Evolutionary conservation across 2,329 filamentous ascomycete species (phyloP).

Genomic region (Claviceps pazoutovae): DNA sequence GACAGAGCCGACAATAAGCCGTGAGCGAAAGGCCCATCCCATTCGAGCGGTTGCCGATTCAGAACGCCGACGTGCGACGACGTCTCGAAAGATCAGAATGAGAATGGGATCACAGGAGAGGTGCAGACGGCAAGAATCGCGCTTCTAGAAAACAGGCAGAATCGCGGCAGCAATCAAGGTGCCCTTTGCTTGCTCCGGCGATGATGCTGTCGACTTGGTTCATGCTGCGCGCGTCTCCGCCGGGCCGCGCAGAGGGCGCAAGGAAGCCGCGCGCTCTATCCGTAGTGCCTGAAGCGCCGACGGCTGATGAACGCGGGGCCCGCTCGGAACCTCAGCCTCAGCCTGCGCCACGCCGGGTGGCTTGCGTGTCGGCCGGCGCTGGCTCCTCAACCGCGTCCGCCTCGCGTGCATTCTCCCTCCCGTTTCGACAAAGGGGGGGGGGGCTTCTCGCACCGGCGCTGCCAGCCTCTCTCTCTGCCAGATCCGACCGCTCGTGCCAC

Average conservation of each 20-base stretch:
- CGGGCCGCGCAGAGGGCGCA: neutral
- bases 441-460: neutral
- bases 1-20: too few species aligned
- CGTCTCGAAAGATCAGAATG: too few species aligned
- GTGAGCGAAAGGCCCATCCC: neutral
- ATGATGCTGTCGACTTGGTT: neutral
- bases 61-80: too few species aligned
- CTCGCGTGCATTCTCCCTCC: neutral
- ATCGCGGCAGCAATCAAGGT: too few species aligned
- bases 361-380: neutral
- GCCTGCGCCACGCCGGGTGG: neutral
- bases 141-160: too few species aligned
- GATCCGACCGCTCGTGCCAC: neutral
- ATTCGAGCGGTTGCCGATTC: neutral
- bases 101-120: too few species aligned
- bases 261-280: neutral
- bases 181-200: neutral
- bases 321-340: neutral
- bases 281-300: slow-evolving; percentile 1
- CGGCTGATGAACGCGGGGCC: neutral
- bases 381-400: neutral
- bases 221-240: neutral
- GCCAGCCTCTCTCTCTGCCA: neutral
- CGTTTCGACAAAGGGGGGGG: neutral
- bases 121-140: too few species aligned